Evolutionary conservation across 2,329 filamentous ascomycete genomes (phyloP), one percentile per base, ranked within the genome.

Genomic region (Phoma sp.): DNA sequence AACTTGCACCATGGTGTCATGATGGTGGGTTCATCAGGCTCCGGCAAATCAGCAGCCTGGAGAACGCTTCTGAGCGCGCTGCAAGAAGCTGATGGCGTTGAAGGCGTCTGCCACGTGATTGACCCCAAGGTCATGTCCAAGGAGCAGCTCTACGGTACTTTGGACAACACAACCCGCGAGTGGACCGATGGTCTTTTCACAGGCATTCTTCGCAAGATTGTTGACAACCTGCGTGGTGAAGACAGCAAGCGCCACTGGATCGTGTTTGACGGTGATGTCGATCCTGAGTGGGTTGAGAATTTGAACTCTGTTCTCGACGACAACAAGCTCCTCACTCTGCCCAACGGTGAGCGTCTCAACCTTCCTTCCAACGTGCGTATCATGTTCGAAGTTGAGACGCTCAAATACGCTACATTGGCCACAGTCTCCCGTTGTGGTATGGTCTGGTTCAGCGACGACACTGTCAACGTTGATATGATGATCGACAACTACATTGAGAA

Each of bases 101-200:
- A 99, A 75, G 95, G 96, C 26, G 91, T 99, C 38, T 96, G 87
- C 62, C 95, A 99, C 71, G 91, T 99, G 51, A 99, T 99, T 65
- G 95, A 99, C 75, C 96, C 93, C 33, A 99, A 99, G 79, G 96
- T 99, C 75, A 99, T 99, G 95, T 96, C 93, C 46, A 99, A 99
- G 78, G 95, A 99, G 78, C 91, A 91, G 20, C 81, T 99, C 4
- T 99, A 99, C 70, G 95, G 95, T 71, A 97, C 88, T 66, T 83
- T 99, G 42, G 95, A 99, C 74, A 93, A 91, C 53, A 99, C 95
- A 2, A 99, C 95, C 2, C 87, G 95, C 67, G 95, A 99, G 76
- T 99, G 95, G 95, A 99, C 95, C 0, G 96, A 99, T 68, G 95
- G 95, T 76, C 83, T 99, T 10, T 99, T 99, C 74, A 99, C 95